A percentile compares a stretch with the other conserved stretches of the same genome.
Conservation (phyloP, 116 monocot genomes). For the Cymodocea nodosa region DNA sequence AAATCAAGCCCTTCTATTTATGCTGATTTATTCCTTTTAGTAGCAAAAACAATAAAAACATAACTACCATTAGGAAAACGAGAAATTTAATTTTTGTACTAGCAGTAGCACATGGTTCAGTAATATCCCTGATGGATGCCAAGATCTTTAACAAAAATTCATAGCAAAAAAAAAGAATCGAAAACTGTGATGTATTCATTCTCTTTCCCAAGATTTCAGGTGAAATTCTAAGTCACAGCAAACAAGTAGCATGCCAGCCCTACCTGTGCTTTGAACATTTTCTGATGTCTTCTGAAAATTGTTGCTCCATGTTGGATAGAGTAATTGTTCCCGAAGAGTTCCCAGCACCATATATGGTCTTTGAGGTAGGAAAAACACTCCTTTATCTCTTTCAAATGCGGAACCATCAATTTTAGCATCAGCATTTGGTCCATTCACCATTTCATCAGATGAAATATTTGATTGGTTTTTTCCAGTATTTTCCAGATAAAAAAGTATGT, state of each 20-base stretch:
- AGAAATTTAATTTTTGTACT: no score
- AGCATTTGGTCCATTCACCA: slow-evolving; percentile 6
- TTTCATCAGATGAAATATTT: slow-evolving; percentile 15
- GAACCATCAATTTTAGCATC: slow-evolving; percentile 18
- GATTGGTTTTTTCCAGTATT: slow-evolving; percentile 9
- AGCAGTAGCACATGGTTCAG: no score
- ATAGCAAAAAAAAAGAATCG: no score
- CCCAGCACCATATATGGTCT: slow-evolving; percentile 97
- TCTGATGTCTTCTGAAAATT: slow-evolving; percentile 13
- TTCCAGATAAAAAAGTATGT: slow-evolving; percentile 43
- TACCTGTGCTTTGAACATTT: slow-evolving; percentile 12
- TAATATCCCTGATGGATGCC: no score
- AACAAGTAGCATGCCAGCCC: neutral
- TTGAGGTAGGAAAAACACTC: slow-evolving; percentile 88
- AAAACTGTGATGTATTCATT: no score
- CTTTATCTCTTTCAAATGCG: slow-evolving; percentile 30
- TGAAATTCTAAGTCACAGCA: neutral
- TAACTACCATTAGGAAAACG: no score
- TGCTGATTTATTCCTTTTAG: no score
- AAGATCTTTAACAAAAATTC: no score
- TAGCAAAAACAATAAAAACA: no score
- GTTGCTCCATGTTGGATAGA: slow-evolving; percentile 92
- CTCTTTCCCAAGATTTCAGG: no score
- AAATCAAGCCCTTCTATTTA: no score
- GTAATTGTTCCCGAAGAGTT: slow-evolving; percentile 80